phyloP scores from a whole-genome alignment of 2,329 filamentous ascomycete genomes.

The Verticillium albo-atrum region DNA sequence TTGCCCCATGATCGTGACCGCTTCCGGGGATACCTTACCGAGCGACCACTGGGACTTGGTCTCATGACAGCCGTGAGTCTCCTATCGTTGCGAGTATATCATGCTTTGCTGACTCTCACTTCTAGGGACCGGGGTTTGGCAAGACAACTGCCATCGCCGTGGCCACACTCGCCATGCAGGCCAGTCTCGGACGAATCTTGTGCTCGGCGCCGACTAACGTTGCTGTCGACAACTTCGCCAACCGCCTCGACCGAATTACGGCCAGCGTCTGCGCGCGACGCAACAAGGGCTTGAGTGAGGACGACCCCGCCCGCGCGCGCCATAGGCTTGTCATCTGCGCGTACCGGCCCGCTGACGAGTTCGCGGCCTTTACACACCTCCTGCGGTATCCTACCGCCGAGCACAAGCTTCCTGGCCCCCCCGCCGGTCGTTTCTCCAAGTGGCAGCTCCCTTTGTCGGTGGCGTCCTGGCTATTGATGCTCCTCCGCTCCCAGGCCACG shows the following conservation, averaged over 20 bases:
- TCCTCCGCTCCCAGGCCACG: neutral
- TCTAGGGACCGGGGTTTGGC: conserved; percentile 11
- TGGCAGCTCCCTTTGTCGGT: conserved; percentile 5
- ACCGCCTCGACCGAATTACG: neutral
- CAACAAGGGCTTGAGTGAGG: neutral
- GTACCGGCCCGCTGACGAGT: neutral
- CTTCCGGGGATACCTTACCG: neutral
- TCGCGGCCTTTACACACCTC: conserved; percentile 1
- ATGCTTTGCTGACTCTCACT: too few species aligned
- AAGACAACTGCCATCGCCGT: conserved; percentile 7
- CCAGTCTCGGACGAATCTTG: conserved; percentile 5
- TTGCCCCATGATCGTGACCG: neutral
- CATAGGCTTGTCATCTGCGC: conserved; percentile 4
- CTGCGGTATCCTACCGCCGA: neutral
- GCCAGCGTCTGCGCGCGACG: neutral
- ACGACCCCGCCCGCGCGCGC: neutral
- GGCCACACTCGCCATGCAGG: conserved; percentile 3
- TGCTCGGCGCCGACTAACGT: conserved; percentile 11
- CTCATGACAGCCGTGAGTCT: conserved; percentile 1
- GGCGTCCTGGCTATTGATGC: conserved; percentile 1
- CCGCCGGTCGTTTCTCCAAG: neutral
- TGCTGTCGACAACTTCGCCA: conserved; percentile 13
- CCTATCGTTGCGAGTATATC: neutral
- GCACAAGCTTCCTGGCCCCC: neutral
- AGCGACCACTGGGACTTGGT: neutral